Conservation (phyloP, 2,329 filamentous ascomycete species). For the Davidsoniella virescens region DNA sequence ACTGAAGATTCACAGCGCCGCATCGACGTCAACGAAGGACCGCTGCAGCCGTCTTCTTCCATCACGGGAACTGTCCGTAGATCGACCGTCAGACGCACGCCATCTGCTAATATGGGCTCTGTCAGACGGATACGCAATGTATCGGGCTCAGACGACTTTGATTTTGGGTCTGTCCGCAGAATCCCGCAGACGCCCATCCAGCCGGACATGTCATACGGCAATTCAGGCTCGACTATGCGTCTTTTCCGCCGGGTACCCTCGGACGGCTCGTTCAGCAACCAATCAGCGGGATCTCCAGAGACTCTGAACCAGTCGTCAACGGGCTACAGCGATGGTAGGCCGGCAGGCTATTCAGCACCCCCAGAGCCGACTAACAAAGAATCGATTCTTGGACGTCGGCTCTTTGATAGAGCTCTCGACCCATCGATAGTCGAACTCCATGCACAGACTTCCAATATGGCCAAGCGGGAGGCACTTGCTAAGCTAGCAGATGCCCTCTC, state of each 20-base stretch:
- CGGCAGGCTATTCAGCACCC: conserved; percentile 28
- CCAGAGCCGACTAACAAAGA: conserved; percentile 58
- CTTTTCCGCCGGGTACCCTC: conserved; percentile 78
- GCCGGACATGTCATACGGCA: conserved; percentile 84
- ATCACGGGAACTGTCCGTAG: conserved; percentile 40
- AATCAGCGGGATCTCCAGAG: conserved; percentile 20
- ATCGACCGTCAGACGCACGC: conserved; percentile 27
- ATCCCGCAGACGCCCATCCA: conserved; percentile 43
- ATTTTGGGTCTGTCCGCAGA: conserved; percentile 11
- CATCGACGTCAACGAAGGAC: conserved; percentile 44
- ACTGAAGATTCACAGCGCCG: conserved; percentile 45
- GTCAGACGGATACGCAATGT: conserved; percentile 11
- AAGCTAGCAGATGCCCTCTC: conserved; percentile 75
- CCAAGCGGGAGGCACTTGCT: conserved; percentile 69
- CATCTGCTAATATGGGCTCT: conserved; percentile 9
- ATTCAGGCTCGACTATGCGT: conserved; percentile 78
- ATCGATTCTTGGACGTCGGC: conserved; percentile 60
- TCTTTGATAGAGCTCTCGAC: conserved; percentile 70
- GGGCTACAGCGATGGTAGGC: conserved; percentile 47
- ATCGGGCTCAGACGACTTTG: conserved; percentile 3
- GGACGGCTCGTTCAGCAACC: conserved; percentile 34
- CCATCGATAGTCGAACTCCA: conserved; percentile 71
- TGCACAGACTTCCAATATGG: conserved; percentile 51
- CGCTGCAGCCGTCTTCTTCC: conserved; percentile 40
- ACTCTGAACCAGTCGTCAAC: conserved; percentile 22